Conservation (phyloP, 1,139 yeast genomes). For the Suhomyces ambrosiae region DNA sequence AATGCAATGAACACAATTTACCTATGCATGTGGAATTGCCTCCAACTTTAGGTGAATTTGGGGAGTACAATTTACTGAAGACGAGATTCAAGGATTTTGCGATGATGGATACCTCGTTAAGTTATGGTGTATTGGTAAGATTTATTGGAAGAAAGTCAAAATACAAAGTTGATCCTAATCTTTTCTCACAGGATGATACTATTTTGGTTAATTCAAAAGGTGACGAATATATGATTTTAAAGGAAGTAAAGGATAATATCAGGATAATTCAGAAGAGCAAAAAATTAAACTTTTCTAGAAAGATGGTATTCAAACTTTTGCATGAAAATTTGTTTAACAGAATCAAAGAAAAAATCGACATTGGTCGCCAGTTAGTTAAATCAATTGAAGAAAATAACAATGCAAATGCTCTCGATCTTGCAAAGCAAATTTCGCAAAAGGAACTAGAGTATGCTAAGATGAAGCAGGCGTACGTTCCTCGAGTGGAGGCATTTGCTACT, state of each 20-base stretch:
- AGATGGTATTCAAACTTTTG: conserved; percentile 24
- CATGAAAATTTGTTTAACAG: conserved; percentile 30
- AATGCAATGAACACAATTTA: conserved; percentile 24
- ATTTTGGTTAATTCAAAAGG: conserved; percentile 39
- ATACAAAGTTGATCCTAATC: conserved; percentile 24
- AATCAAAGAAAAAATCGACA: conserved; percentile 31
- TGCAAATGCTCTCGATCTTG: conserved; percentile 18
- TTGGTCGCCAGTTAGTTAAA: conserved; percentile 24
- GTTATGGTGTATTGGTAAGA: conserved; percentile 25
- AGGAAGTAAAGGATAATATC: conserved; percentile 31
- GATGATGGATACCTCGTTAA: conserved; percentile 17
- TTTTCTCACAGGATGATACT: conserved; percentile 23
- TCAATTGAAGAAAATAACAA: conserved; percentile 20
- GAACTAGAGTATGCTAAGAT: conserved; percentile 24
- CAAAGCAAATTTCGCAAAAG: conserved; percentile 18
- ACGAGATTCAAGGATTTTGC: conserved; percentile 21
- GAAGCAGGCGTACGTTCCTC: conserved; percentile 22
- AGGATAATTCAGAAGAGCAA: conserved; percentile 33
- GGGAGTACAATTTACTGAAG: conserved; percentile 1
- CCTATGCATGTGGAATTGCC: conserved; percentile 24
- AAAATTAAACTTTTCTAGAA: conserved; percentile 15
- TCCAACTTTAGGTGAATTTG: conserved; percentile 21
- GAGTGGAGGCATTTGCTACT: conserved; percentile 1
- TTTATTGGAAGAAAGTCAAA: conserved; percentile 25
- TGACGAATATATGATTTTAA: conserved; percentile 46